Evolutionary conservation across 2,329 filamentous ascomycete species (phyloP).

Genomic region (Penicillium hesseltinei): DNA sequence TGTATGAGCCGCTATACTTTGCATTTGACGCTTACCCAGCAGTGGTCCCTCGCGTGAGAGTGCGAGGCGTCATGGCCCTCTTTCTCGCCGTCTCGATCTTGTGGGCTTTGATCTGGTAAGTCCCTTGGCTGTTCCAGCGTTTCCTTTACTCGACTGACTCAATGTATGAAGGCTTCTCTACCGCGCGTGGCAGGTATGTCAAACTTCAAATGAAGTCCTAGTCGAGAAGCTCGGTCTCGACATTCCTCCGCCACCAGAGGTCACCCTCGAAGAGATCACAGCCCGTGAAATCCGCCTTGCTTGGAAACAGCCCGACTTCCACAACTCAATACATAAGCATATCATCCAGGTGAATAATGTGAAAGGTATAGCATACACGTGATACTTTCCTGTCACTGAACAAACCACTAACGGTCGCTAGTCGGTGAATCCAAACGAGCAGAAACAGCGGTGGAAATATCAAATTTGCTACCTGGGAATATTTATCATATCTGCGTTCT

Average conservation of each 20-base stretch:
- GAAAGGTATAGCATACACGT: slow-evolving; percentile 59
- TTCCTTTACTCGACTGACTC: slow-evolving; percentile 2
- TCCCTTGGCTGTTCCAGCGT: slow-evolving; percentile 1
- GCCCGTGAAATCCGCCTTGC: slow-evolving; percentile 83
- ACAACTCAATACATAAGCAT: slow-evolving; percentile 75
- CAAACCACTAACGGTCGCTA: slow-evolving; percentile 36
- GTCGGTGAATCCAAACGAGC: slow-evolving; percentile 80
- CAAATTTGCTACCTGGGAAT: slow-evolving; percentile 77
- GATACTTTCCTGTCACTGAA: slow-evolving; percentile 3
- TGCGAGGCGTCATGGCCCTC: slow-evolving; percentile 51
- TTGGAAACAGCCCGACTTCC: slow-evolving; percentile 74
- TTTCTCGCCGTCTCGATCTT: slow-evolving; percentile 49
- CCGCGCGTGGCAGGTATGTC: slow-evolving; percentile 82
- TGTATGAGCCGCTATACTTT: slow-evolving; percentile 48
- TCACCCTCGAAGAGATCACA: slow-evolving; percentile 86
- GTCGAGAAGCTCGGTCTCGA: slow-evolving; percentile 91
- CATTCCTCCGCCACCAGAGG: slow-evolving; percentile 82
- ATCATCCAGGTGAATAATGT: slow-evolving; percentile 91
- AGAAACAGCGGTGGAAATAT: slow-evolving; percentile 88
- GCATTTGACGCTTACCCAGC: slow-evolving; percentile 48
- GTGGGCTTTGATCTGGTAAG: slow-evolving; percentile 51
- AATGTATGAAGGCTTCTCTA: slow-evolving; percentile 66
- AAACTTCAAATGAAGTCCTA: slow-evolving; percentile 86
- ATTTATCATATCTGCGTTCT: slow-evolving; percentile 94
- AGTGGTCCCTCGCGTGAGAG: slow-evolving; percentile 47